Conservation (phyloP, 2,329 filamentous ascomycete genomes). For the Cercospora sp. region DNA sequence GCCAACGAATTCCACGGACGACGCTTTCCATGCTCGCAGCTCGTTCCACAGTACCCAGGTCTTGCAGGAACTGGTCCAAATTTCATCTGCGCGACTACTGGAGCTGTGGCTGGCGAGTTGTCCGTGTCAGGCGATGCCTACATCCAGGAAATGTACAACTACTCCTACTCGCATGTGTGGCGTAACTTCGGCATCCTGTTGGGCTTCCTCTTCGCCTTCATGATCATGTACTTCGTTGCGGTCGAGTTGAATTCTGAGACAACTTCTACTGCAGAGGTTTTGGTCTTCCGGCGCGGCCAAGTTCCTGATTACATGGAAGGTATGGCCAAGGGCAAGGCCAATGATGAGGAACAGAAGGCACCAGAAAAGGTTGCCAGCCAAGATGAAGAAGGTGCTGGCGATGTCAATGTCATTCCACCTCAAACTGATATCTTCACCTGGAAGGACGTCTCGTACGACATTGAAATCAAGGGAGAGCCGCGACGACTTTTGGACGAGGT, state of each 20-base stretch:
- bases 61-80: slow-evolving; percentile 31
- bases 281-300: slow-evolving; percentile 60
- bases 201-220: slow-evolving; percentile 65
- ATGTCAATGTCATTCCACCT: slow-evolving; percentile 44
- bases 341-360: slow-evolving; percentile 41
- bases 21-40: slow-evolving; percentile 39
- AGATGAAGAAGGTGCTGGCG: slow-evolving; percentile 34
- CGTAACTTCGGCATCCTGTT: slow-evolving; percentile 69
- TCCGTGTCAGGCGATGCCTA: slow-evolving; percentile 46
- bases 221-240: slow-evolving; percentile 62
- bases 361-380: slow-evolving; percentile 33
- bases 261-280: slow-evolving; percentile 64
- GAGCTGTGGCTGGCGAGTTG: slow-evolving; percentile 42
- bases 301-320: slow-evolving; percentile 45
- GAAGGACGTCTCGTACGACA: slow-evolving; percentile 58
- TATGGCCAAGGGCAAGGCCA: slow-evolving; percentile 34
- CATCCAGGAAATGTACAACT: slow-evolving; percentile 40
- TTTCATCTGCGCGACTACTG: slow-evolving; percentile 44
- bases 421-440: slow-evolving; percentile 52
- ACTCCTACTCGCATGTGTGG: slow-evolving; percentile 46
- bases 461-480: slow-evolving; percentile 53
- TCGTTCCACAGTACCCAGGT: slow-evolving; percentile 43
- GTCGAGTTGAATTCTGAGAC: slow-evolving; percentile 66
- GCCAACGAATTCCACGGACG: slow-evolving; percentile 54
- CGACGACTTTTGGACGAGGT: slow-evolving; percentile 58